A percentile compares a stretch with the other conserved stretches of the same genome.
phyloP scores from a whole-genome alignment of 2,329 filamentous ascomycete genomes.

The Cryphonectria radicalis region DNA sequence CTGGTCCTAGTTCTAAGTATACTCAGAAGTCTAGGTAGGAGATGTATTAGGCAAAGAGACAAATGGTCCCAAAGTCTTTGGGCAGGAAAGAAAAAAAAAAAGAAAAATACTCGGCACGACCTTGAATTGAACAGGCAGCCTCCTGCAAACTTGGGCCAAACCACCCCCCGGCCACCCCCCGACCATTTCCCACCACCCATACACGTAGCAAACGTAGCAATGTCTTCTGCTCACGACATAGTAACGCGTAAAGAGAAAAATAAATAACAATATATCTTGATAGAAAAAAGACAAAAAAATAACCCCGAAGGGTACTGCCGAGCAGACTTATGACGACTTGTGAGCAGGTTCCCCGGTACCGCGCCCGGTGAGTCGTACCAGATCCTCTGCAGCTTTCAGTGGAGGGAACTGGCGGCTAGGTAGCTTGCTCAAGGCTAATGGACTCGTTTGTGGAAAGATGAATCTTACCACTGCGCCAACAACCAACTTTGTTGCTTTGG shows the following conservation, averaged over 20 bases:
- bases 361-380: constrained; percentile 14
- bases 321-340: constrained; percentile 11
- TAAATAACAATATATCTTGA: not conserved
- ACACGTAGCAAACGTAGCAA: not conserved
- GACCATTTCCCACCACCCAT: not conserved
- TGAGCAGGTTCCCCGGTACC: constrained; percentile 14
- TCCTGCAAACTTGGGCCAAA: not conserved
- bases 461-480: constrained; percentile 15
- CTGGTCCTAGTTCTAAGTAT: not conserved
- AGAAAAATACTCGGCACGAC: no score
- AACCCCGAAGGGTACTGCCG: constrained; percentile 10
- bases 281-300: not conserved
- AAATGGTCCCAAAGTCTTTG: not conserved
- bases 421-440: constrained; percentile 16
- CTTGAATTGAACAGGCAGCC: not conserved
- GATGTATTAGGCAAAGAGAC: not conserved
- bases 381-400: constrained; percentile 12
- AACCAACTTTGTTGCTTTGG: not conserved
- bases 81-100: no score
- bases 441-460: constrained; percentile 12
- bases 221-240: not conserved
- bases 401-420: constrained; percentile 14
- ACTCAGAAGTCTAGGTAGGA: not conserved
- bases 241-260: not conserved
- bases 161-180: no score